Base-by-base conservation (phyloP, 1,139 yeast species). In the Geotrichum carabidarum region DNA sequence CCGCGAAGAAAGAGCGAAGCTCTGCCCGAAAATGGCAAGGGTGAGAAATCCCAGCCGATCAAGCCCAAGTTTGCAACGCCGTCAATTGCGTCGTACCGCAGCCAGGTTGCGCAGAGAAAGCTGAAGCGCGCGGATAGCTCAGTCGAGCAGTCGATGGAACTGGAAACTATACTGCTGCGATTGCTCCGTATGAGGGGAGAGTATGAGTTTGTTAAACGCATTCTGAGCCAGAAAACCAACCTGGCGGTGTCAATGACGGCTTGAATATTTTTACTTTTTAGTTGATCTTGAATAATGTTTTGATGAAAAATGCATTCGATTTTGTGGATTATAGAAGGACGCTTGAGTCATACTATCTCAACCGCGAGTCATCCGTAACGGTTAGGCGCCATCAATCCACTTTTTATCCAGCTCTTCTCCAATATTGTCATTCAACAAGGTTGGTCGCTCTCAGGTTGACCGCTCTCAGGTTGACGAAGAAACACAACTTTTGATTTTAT, bases 121-220 rank as follows among this genome's bases (percentile, higher is more conserved):
- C 40, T 12, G 40, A 50, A 32, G 9, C 30, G 37, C 2, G 37
- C 17, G 36, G 31, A 44, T 27, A 32, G 38, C 14, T 5, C 15
- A 8, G 47, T 44, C 4, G 47, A 44, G 18, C 38, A 44, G 31
- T 44, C 47, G 2, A 44, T 31, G 36, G 53, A 50, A 32, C 45
- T 50, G 12, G 53, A 50, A 41, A 34, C 18, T 2, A 35, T 86
- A 11, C 77, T 86, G 27, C 70, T 87, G 55, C 74, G 94, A 50
- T 74, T 85, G 22, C 68, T 87, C 50, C 57, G 64, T 54, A 71
- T 63, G 62, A 75, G 62, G 65, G 80, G 77, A 2, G 78, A 78
- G 52, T 61, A 65, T 22, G 75, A 72, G 1, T 78, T 71, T 60
- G 78, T 86, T 2, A 76, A 80, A 8, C 73, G 77, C 58, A 73